Evolutionary conservation across 768 basidiomycete genomes (phyloP).

Genomic region (Podaxis sp.): DNA sequence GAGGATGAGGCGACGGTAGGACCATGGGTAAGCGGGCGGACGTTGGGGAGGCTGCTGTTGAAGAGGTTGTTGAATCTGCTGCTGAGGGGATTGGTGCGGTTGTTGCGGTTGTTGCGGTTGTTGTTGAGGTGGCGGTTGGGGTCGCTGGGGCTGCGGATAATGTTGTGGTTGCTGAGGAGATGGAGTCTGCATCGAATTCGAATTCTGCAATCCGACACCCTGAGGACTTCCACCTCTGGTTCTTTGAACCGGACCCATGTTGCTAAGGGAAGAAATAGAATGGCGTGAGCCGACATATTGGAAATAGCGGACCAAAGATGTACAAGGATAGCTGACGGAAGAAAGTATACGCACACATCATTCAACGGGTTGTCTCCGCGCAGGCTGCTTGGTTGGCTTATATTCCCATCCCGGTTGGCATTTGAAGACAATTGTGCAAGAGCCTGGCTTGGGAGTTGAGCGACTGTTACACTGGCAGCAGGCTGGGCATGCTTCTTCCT

Average conservation of each 20-base stretch:
- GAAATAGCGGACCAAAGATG: slow-evolving; percentile 1
- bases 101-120: slow-evolving; percentile 17
- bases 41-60: slow-evolving; percentile 32
- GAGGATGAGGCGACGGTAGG: slow-evolving; percentile 69
- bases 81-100: slow-evolving; percentile 24
- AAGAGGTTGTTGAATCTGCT: slow-evolving; percentile 31
- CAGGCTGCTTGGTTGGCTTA: slow-evolving; percentile 29
- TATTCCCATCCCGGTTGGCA: slow-evolving; percentile 29
- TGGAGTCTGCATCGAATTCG: slow-evolving; percentile 16
- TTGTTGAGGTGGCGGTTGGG: slow-evolving; percentile 20
- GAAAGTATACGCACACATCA: slow-evolving; percentile 23
- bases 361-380: slow-evolving; percentile 26
- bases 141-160: slow-evolving; percentile 17
- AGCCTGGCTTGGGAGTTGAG: slow-evolving; percentile 67
- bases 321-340: neutral
- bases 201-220: slow-evolving; percentile 13
- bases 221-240: slow-evolving; percentile 23
- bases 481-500: slow-evolving; percentile 69
- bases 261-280: slow-evolving; percentile 9
- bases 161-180: slow-evolving; percentile 18
- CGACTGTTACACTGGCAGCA: slow-evolving; percentile 50
- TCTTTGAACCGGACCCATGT: slow-evolving; percentile 3
- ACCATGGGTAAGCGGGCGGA: slow-evolving; percentile 76
- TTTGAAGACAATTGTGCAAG: slow-evolving; percentile 53
- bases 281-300: slow-evolving; percentile 13